Conservation (phyloP, 2,329 filamentous ascomycete genomes). For the Pseudocercospora pini-densiflorae region DNA sequence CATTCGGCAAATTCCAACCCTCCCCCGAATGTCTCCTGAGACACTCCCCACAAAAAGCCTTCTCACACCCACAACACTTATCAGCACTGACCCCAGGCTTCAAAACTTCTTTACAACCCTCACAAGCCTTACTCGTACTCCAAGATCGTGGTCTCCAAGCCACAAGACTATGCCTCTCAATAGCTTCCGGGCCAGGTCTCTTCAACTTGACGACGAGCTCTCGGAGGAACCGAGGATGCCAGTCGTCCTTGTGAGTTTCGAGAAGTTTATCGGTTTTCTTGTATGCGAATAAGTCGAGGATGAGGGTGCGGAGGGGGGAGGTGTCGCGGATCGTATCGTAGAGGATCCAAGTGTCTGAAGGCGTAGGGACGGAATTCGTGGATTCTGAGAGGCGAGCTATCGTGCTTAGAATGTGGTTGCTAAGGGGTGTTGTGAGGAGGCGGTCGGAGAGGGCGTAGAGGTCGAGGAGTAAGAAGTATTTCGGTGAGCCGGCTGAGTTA, state of each 20-base stretch:
- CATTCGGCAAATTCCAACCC: conserved; percentile 34
- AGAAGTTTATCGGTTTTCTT: conserved; percentile 57
- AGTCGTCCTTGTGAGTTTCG: conserved; percentile 51
- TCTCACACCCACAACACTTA: conserved; percentile 47
- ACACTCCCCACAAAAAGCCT: conserved; percentile 49
- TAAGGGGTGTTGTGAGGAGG: conserved; percentile 50
- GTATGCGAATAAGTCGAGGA: conserved; percentile 57
- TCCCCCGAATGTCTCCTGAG: conserved; percentile 37
- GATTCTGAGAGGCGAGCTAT: conserved; percentile 51
- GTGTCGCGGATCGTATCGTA: conserved; percentile 50
- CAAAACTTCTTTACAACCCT: conserved; percentile 45
- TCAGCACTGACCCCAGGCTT: conserved; percentile 44
- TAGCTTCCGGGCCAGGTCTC: conserved; percentile 47
- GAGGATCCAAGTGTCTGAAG: conserved; percentile 53
- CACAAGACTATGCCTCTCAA: conserved; percentile 47
- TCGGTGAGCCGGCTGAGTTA: conserved; percentile 52
- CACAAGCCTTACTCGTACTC: conserved; percentile 42
- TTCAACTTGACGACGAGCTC: conserved; percentile 54
- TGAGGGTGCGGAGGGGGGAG: conserved; percentile 46
- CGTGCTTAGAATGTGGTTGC: conserved; percentile 50
- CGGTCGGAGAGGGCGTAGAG: conserved; percentile 53
- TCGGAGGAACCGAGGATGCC: conserved; percentile 54
- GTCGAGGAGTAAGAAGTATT: conserved; percentile 56
- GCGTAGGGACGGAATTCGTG: conserved; percentile 56
- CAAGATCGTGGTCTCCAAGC: conserved; percentile 46